Percentiles rank a stretch among this genome's conserved stretches.
Evolutionary conservation across 2,329 filamentous ascomycete species (phyloP).

Genomic region (Orbilia brochopaga): DNA sequence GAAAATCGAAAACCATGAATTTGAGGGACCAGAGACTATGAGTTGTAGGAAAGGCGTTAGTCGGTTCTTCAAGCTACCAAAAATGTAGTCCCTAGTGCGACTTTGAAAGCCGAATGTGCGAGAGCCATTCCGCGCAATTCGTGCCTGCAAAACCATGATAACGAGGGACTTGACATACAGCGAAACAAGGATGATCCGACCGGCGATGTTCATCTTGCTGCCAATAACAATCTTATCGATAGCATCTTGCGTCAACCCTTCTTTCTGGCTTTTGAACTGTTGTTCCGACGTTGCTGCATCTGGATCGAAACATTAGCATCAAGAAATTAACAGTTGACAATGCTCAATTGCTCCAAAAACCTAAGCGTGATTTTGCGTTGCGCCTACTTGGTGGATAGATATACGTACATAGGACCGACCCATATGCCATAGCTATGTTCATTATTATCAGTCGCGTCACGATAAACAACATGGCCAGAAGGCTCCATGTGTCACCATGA

Average conservation of each 20-base stretch:
- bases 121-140: too few relatives aligned
- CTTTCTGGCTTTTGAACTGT: slow-evolving; percentile 12
- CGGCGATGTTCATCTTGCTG: slow-evolving; percentile 25
- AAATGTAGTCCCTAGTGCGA: too few relatives aligned
- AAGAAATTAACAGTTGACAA: background rate
- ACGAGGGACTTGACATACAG: slow-evolving; percentile 6
- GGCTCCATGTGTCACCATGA: slow-evolving; percentile 35
- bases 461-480: slow-evolving; percentile 16
- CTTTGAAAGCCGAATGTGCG: too few relatives aligned
- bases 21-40: slow-evolving; percentile 46
- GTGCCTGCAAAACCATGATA: too few relatives aligned
- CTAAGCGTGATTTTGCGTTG: too few relatives aligned
- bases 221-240: slow-evolving; percentile 11
- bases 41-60: background rate
- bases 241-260: background rate
- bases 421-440: slow-evolving; percentile 22
- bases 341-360: background rate
- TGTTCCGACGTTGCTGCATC: background rate
- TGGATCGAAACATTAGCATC: background rate
- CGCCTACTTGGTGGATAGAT: too few relatives aligned
- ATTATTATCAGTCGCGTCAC: slow-evolving; percentile 10
- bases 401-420: slow-evolving; percentile 25
- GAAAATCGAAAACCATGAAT: slow-evolving; percentile 43
- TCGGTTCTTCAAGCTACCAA: background rate
- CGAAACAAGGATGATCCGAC: slow-evolving; percentile 27